Evolutionary conservation across 345 rosid genomes (phyloP), one percentile per base, ranked within the genome.

Genomic region (Linum trigynum): DNA sequence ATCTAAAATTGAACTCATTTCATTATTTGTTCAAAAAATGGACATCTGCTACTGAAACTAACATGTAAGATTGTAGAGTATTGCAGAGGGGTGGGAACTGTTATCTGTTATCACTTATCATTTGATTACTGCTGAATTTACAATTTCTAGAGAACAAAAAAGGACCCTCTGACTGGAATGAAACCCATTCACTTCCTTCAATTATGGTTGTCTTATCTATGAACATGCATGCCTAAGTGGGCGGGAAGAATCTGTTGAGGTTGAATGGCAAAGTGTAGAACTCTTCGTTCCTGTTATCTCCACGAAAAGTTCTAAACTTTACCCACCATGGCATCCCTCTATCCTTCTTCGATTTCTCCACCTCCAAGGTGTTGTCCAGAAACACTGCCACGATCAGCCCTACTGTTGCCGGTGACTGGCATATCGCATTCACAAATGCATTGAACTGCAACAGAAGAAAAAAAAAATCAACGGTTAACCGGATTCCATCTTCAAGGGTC

Each of bases 221-320:
- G 32, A 23, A 23, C 32, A 23, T 23, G 32, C 32, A n/a, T 37
- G 39, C 38, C 32, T 14, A 66, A 10, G 69, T 65, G 5, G 70
- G 64, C 14, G 76, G 71, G 38, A 62, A 66, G 65, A 63, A 74
- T 37, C 71, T 74, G 71, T 74, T 69, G 10, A 74, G 74, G 59
- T 74, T 74, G 61, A 74, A 74, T 16, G 77, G 77, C 65, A 69
- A 66, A 7, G 74, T 74, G 66, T 74, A 74, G 71, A 74, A 74
- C 74, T 74, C 77, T n/a, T 74, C 74, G 4, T 74, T 74, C 38
- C 77, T 55, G 11, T 74, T 69, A 32, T 74, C 77, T 61, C 77
- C 77, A 15, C 74, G 55, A 39, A 74, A 74, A 35, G 73, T 65
- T 64, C 77, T 69, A 59, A 74, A 69, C 55, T 74, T 74, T 1